A percentile compares a stretch with the other conserved stretches of the same genome.
Evolutionary conservation across 2,329 filamentous ascomycete species (phyloP).

Genomic region (Fusarium sp.): DNA sequence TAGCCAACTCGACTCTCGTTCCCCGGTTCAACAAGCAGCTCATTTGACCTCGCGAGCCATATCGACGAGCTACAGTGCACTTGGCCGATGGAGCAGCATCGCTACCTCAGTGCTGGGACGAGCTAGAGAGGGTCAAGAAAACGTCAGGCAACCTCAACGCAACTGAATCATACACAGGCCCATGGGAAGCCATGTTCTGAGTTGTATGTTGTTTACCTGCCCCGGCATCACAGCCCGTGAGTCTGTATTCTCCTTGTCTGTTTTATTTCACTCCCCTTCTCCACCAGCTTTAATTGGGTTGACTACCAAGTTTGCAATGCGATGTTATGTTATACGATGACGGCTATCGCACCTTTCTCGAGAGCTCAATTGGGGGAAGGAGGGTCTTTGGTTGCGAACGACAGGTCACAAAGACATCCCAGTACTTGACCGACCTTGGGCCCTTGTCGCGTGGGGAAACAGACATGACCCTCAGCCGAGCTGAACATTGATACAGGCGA

Average conservation of each 20-base stretch:
- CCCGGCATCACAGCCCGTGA: background rate
- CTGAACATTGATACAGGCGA: constrained; percentile 19
- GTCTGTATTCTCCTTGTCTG: background rate
- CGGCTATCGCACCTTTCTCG: constrained; percentile 14
- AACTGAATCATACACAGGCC: background rate
- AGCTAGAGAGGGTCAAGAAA: background rate
- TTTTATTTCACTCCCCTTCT: background rate
- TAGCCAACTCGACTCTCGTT: background rate
- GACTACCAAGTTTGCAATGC: constrained; percentile 5
- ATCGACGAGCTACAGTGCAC: background rate
- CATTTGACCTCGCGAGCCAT: background rate
- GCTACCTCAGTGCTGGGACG: background rate
- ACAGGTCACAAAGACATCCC: background rate
- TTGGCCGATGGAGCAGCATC: background rate
- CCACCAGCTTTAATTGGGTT: background rate
- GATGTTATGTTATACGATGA: constrained; percentile 20
- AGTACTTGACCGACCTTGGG: background rate
- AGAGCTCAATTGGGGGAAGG: constrained; percentile 19
- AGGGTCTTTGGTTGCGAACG: background rate
- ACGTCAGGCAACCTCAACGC: background rate
- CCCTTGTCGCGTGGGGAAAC: constrained; percentile 10
- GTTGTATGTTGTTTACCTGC: background rate
- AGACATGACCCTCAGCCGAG: constrained; percentile 19
- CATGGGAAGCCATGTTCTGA: background rate
- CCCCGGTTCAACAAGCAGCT: background rate